Base-by-base conservation (phyloP, 768 basidiomycete species). In the Leccinum imitatum region DNA sequence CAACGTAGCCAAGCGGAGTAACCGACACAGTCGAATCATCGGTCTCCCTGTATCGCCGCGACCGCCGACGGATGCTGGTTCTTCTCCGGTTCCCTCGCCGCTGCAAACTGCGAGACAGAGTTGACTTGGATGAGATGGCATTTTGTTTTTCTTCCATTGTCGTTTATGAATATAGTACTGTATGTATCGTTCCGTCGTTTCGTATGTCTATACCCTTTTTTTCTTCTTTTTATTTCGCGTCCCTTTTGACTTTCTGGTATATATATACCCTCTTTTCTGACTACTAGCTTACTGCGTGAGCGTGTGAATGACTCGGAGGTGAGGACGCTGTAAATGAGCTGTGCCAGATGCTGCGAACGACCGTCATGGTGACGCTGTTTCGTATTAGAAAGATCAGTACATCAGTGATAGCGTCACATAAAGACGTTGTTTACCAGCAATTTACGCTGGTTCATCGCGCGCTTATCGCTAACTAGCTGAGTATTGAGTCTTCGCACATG, bases 21-120 rank as follows among this genome's bases (percentile, higher is more conserved):
- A 86, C 69, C 81, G 87, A 60, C 83, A 87, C 51, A 87, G 87
- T 58, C 81, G 81, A 60, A 78, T 87, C 73, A 77, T 85, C 27
- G 87, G 87, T 11, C 75, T 90, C n/a, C 87, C 88, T 1, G 61
- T 75, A 50, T 81, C 80, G 11, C 77, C 77, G 35, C 68, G 75
- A 53, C 70, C 67, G 6, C 65, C 59, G 13, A 30, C 53, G 3
- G 69, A 69, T 10, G 50, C 56, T 6, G 37, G 54, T 11, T 25
- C 59, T 19, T 66, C 68, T 14, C 58, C 65, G 7, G 39, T 58
- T 47, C 54, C 53, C 23, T 66, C 70, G 10, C 67, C 68, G 11
- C 35, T 70, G 25, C 65, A 62, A 23, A 72, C 67, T 10, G 67
- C 72, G 25, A 71, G 41, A 53, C 71, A 65, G 56, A 69, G 63